Evolutionary conservation across 176 grass and related monocot genomes (phyloP).

Genomic region (Lolium rigidum): DNA sequence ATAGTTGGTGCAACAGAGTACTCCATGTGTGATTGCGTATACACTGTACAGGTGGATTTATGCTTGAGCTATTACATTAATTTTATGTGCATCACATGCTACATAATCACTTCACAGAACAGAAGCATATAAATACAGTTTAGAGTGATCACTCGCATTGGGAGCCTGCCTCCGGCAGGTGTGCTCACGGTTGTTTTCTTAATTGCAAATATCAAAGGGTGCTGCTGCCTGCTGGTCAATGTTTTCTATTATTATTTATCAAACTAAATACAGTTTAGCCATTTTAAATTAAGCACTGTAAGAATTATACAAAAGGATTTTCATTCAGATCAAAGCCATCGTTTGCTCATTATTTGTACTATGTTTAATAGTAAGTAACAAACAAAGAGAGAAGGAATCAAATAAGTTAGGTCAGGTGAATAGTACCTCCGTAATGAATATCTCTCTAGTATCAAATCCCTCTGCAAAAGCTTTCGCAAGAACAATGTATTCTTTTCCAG

Average conservation of each 20-base stretch:
- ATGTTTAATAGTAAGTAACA: constrained; percentile 29
- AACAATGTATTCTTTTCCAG: constrained; percentile 77
- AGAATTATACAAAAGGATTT: constrained; percentile 22
- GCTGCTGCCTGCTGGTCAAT: constrained; percentile 14
- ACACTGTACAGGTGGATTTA: neutral
- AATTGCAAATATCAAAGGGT: neutral
- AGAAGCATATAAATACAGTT: constrained; percentile 9
- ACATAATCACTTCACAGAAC: neutral
- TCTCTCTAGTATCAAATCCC: constrained; percentile 73
- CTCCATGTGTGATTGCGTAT: constrained; percentile 1
- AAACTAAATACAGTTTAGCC: constrained; percentile 14
- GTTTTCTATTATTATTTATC: neutral
- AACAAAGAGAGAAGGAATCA: constrained; percentile 30
- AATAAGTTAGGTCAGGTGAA: constrained; percentile 26
- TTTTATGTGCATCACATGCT: constrained; percentile 9
- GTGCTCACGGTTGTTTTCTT: neutral
- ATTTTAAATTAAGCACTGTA: constrained; percentile 16
- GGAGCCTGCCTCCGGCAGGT: neutral
- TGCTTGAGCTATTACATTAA: constrained; percentile 14
- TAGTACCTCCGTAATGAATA: constrained; percentile 82
- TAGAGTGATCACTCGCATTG: neutral
- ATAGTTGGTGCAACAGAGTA: constrained; percentile 19
- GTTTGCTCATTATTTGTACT: neutral
- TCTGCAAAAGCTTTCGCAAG: constrained; percentile 74
- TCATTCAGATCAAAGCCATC: constrained; percentile 15